Conservation (phyloP, 2,329 filamentous ascomycete genomes). For the Huntiella omanensis region DNA sequence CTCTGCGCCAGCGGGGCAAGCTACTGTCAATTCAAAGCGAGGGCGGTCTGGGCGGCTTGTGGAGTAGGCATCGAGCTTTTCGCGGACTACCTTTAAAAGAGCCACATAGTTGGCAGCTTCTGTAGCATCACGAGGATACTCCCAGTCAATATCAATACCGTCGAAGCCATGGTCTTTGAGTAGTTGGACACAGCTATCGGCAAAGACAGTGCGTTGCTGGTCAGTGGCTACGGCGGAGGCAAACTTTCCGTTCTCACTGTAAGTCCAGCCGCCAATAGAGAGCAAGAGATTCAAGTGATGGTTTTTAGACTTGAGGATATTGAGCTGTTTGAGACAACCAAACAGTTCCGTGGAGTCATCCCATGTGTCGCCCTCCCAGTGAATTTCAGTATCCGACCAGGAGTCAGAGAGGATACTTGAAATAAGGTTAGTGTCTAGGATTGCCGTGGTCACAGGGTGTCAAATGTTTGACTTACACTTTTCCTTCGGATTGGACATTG, state of each 20-base stretch:
- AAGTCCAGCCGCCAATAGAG: conserved; percentile 85
- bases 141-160: conserved; percentile 51
- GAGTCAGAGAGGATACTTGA: conserved; percentile 34
- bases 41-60: conserved; percentile 21
- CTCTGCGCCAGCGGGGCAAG: conserved; percentile 40
- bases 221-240: conserved; percentile 52
- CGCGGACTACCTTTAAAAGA: conserved; percentile 36
- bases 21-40: conserved; percentile 47
- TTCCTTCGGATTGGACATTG: conserved; percentile 64
- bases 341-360: conserved; percentile 63
- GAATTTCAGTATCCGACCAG: conserved; percentile 56
- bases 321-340: conserved; percentile 76
- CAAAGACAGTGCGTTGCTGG: conserved; percentile 52
- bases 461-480: conserved; percentile 36
- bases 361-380: conserved; percentile 49
- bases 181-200: conserved; percentile 51
- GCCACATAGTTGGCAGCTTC: conserved; percentile 41
- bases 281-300: conserved; percentile 71
- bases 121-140: conserved; percentile 36
- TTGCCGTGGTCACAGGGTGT: not conserved
- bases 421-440: no score
- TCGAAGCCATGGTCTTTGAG: conserved; percentile 68
- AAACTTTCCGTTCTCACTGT: conserved; percentile 53
- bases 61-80: conserved; percentile 39
- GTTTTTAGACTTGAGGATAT: conserved; percentile 62